These are phyloP conservation scores for Tulasnella sp. DNA, from an alignment of 768 basidiomycete species.

Conservation along the genomic window DNA sequence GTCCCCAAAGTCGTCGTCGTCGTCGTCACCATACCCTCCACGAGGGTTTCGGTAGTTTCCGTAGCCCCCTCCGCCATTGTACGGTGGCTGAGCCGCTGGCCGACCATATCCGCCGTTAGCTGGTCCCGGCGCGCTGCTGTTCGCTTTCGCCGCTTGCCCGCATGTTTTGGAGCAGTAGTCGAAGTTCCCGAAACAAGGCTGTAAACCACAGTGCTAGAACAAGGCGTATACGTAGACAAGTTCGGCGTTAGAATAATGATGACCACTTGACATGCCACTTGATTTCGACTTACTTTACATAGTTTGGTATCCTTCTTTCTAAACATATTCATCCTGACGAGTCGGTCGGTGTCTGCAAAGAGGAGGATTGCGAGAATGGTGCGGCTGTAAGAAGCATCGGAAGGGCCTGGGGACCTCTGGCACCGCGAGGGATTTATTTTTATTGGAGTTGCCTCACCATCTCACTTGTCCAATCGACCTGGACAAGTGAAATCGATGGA, in stretches of 20 bases:
- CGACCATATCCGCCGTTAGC: background rate
- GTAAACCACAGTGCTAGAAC: background rate
- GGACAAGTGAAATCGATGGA: background rate
- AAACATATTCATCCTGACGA: background rate
- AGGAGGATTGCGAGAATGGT: background rate
- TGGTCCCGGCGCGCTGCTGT: background rate
- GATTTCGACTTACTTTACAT: background rate
- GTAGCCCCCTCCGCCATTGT: background rate
- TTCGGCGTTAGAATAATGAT: background rate
- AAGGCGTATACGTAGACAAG: background rate
- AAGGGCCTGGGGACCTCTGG: background rate
- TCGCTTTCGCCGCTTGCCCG: background rate
- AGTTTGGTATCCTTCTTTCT: background rate
- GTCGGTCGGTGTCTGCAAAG: background rate
- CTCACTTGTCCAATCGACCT: background rate
- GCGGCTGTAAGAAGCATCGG: background rate
- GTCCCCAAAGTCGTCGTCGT: background rate
- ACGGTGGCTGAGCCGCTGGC: background rate
- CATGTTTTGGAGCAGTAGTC: constrained; percentile 4
- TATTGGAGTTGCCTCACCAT: background rate
- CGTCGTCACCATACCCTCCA: background rate
- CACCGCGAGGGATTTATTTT: background rate
- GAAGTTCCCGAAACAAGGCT: background rate
- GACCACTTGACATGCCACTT: background rate
- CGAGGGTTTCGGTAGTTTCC: background rate